Conservation (phyloP, 495 filamentous ascomycete genomes). For the Neurospora discreta region DNA sequence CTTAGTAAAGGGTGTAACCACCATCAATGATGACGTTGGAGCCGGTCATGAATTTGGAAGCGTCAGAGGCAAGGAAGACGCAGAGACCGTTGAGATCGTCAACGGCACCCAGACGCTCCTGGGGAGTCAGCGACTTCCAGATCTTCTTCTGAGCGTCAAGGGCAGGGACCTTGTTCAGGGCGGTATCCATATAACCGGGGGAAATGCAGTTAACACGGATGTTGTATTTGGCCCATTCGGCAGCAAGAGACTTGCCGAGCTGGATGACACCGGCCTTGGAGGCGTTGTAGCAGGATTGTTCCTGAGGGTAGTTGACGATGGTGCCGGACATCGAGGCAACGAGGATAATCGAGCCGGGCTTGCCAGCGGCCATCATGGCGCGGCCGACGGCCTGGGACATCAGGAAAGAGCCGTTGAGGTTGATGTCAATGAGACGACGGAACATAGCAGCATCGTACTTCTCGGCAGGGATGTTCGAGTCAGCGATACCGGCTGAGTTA, state of each 20-base stretch:
- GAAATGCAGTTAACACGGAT: conserved; percentile 73
- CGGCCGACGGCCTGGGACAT: conserved; percentile 53
- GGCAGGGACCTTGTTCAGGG: conserved; percentile 59
- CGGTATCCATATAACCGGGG: conserved; percentile 75
- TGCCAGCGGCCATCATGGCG: conserved; percentile 51
- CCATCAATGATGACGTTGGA: conserved; percentile 66
- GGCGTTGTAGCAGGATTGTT: conserved; percentile 69
- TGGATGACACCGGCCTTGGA: conserved; percentile 72
- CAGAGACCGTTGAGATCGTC: conserved; percentile 72
- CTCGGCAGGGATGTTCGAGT: conserved; percentile 46
- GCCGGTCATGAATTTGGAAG: conserved; percentile 68
- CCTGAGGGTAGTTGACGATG: conserved; percentile 71
- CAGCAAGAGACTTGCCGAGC: conserved; percentile 63
- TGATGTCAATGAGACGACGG: conserved; percentile 64
- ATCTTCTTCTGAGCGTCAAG: conserved; percentile 68
- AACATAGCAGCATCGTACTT: conserved; percentile 54
- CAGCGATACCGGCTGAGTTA: conserved; percentile 78
- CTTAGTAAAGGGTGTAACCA: conserved; percentile 39
- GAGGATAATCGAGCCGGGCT: conserved; percentile 61
- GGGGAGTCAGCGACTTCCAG: conserved; percentile 66
- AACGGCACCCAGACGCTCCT: conserved; percentile 56
- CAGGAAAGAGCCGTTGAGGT: conserved; percentile 62
- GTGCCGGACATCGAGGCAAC: conserved; percentile 69
- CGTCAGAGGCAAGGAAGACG: conserved; percentile 65
- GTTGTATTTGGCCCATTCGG: conserved; percentile 66